Base-by-base conservation (phyloP, 2,329 filamentous ascomycete genomes). In the Phyllosticta ampelicida region DNA sequence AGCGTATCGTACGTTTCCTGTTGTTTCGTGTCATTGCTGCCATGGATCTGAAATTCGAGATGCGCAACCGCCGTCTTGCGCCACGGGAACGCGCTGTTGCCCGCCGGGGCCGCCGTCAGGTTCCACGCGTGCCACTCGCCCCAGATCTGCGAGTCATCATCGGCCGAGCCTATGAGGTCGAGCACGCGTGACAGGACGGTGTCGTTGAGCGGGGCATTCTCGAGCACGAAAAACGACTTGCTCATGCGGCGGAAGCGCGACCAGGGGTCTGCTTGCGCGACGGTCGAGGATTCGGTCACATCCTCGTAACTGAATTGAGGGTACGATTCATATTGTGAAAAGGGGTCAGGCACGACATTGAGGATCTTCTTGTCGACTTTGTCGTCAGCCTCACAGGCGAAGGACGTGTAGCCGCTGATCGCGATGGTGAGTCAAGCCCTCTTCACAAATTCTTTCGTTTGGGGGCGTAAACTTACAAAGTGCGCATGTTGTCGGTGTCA, bases 161-260 rank as follows among this genome's bases (percentile, higher is more conserved):
- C 55, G 13, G 60, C 23, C 23, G 54, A 10, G n/a, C 48, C 55
- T 51, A 59, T 59, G 19, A 52, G 52, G 18, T 62, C 48, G n/a
- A 61, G 52, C 21, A 63, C 49, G 19, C 57, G 55, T 48, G 50
- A 51, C 23, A 63, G 26, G 5, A 36, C 54, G 5, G 50, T 52
- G 29, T 62, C 59, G 10, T n/a, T 44, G 9, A 61, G 29, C 8
- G 55, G 52, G 10, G 54, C 58, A 18, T 52, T 36, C 50, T 63
- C 62, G 16, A 55, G 59, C 51, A 63, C 55, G 52, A 63, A 62
- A 49, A 61, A 63, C 5, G 62, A 61, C 55, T 63, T 63, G 61
- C 48, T 58, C 10, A 61, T 28, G 18, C 58, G 53, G 6, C 29
- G 51, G 53, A 55, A 57, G 18, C 62, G 61, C 28, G 51, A 29